Evolutionary conservation across 2,329 filamentous ascomycete genomes (phyloP).

Genomic region (Helotiales sp.): DNA sequence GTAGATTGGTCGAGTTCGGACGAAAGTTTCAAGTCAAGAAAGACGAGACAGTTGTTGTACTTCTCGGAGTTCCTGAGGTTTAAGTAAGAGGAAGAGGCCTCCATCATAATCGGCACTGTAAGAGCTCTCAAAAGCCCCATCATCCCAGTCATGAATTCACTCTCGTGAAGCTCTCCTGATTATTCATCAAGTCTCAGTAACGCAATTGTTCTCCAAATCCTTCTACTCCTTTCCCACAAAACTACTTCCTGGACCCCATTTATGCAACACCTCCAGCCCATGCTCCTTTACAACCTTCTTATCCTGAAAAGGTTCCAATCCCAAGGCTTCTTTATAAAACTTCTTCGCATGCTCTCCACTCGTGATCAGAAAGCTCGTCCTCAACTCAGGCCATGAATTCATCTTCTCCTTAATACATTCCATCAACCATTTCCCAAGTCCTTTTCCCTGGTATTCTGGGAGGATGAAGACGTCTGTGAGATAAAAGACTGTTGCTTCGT

Average conservation of each 20-base stretch:
- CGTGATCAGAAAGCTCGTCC: slow-evolving; percentile 58
- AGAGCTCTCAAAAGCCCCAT: too few species aligned
- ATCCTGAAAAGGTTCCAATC: not conserved
- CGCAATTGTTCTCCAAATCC: not conserved
- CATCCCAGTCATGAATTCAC: too few species aligned
- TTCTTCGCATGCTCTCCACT: slow-evolving; percentile 4
- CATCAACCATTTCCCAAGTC: slow-evolving; percentile 66
- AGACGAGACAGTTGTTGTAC: too few species aligned
- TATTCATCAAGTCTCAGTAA: not conserved
- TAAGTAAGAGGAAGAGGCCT: too few species aligned
- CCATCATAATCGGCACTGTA: too few species aligned
- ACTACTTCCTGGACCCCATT: not conserved
- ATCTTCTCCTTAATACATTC: slow-evolving; percentile 57
- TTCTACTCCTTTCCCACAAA: not conserved
- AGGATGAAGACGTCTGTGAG: slow-evolving; percentile 68
- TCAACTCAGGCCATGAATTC: slow-evolving; percentile 56
- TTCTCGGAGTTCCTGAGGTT: too few species aligned
- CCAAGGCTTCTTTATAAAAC: slow-evolving; percentile 29
- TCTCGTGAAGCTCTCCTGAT: too few species aligned
- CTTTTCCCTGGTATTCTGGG: slow-evolving; percentile 56
- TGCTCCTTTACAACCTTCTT: not conserved
- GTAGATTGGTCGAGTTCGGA: too few species aligned
- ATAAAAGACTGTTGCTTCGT: slow-evolving; percentile 67
- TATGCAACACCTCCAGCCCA: not conserved
- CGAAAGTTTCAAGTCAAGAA: too few species aligned